Base-by-base conservation (phyloP, 2,329 filamentous ascomycete species). In the Pestalotiopsis sp. region DNA sequence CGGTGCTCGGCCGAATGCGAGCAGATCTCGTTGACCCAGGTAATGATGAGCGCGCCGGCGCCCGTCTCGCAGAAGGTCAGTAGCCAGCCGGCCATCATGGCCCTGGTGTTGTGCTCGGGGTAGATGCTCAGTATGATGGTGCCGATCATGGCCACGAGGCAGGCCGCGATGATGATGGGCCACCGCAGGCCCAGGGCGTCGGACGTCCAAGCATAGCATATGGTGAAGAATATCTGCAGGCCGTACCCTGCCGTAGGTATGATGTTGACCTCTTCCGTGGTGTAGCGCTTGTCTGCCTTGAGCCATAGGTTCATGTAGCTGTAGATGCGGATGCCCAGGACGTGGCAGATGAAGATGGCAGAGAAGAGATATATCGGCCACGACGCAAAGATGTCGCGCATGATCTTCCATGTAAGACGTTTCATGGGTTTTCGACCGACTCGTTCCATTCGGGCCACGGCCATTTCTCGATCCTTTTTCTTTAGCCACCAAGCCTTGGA, bases 81-180 rank as follows among this genome's bases (percentile, higher is more conserved):
- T n/a, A 82, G 74, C 71, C 79, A 81, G 14, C 78, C 78, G 0
- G 73, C 71, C 75, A 82, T 78, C 68, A 82, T 77, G 17, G 78
- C 77, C 1, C 77, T 72, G 0, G 73, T 72, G 59, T 80, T 78
- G 41, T 77, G 67, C 62, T 77, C 76, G 0, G 78, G 80, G 71
- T 77, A 81, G 1, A 78, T 72, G 12, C 75, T 77, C 2, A 82
- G 70, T 38, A 81, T 79, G 61, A 78, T 73, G 52, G 77, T 80
- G 0, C 79, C 79, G 1, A 75, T 68, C 7, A 82, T 69, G 13
- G 79, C 75, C 5, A 81, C 60, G 7, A 81, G 76, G 0, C 82
- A 85, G 1, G 83, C 85, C 62, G 85, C 82, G 7, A 88, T 74
- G 57, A 87, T 84, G 0, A 87, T 80, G 1, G 87, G 88, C 85